Evolutionary conservation across 2,329 filamentous ascomycete species (phyloP).

Genomic region (Ascochyta lentis): DNA sequence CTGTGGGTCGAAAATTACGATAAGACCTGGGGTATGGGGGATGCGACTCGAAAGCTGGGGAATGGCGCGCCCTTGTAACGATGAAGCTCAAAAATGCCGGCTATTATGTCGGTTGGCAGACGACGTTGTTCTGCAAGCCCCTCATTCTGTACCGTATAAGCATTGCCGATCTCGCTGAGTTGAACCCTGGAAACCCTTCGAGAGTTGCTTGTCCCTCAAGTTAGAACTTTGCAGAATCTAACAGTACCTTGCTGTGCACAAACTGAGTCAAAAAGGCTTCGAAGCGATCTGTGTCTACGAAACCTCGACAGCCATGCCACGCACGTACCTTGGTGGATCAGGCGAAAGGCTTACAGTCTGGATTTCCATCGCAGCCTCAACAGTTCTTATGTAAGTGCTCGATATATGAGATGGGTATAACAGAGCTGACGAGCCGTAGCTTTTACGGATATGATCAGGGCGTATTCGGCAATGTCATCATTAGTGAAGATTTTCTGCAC

Average conservation of each 20-base stretch:
- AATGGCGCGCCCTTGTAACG: background rate
- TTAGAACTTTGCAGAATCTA: background rate
- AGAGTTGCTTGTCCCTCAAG: background rate
- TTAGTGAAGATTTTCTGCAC: slow-evolving; percentile 39
- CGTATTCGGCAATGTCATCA: slow-evolving; percentile 46
- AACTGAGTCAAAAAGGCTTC: background rate
- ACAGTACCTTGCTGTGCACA: background rate
- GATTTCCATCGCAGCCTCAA: slow-evolving; percentile 60
- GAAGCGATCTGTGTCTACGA: background rate
- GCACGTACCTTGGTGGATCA: slow-evolving; percentile 59
- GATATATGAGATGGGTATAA: background rate
- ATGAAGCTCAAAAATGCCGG: background rate
- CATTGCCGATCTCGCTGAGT: background rate
- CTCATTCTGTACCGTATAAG: slow-evolving; percentile 4
- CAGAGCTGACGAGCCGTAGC: background rate
- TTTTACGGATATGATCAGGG: slow-evolving; percentile 56
- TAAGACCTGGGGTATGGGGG: slow-evolving; percentile 12
- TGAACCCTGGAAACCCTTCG: background rate
- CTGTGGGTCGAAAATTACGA: background rate
- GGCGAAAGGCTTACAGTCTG: slow-evolving; percentile 59
- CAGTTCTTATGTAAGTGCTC: slow-evolving; percentile 50
- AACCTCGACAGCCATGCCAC: slow-evolving; percentile 47
- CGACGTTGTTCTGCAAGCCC: background rate
- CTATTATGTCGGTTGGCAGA: background rate
- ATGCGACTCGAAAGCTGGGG: slow-evolving; percentile 12